Evolutionary conservation across 2,329 filamentous ascomycete species (phyloP).

Genomic region (Apiospora rasikravindrae): DNA sequence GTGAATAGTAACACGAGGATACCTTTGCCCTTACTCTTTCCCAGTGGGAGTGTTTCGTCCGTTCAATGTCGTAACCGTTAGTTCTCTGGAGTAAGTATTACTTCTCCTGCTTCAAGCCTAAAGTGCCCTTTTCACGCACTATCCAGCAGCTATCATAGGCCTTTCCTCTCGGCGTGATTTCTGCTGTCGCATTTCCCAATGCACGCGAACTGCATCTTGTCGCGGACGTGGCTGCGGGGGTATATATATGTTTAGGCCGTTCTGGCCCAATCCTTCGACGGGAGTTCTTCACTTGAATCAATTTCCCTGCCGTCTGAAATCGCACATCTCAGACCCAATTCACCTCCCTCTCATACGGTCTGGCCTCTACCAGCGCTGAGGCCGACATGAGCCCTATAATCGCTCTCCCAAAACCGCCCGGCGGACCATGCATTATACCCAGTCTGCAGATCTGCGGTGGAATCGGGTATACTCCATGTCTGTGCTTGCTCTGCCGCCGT

Average conservation of each 20-base stretch:
- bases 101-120: neutral
- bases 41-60: neutral
- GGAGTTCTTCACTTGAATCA: neutral
- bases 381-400: slow-evolving; percentile 1
- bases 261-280: neutral
- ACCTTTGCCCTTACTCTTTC: neutral
- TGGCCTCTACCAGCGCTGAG: neutral
- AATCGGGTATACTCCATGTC: neutral
- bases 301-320: neutral
- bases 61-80: neutral
- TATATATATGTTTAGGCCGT: neutral
- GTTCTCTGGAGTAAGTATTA: neutral
- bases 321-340: neutral
- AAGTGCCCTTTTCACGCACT: neutral
- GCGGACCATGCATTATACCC: slow-evolving; percentile 1
- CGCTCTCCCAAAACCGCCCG: neutral
- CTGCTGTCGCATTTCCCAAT: neutral
- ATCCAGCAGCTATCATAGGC: neutral
- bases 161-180: neutral
- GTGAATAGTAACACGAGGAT: neutral
- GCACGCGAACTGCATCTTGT: neutral
- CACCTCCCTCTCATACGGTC: neutral
- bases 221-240: neutral
- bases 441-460: neutral
- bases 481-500: neutral